phyloP scores from a whole-genome alignment of 2,329 filamentous ascomycete genomes.

The Byssochlamys sp. region DNA sequence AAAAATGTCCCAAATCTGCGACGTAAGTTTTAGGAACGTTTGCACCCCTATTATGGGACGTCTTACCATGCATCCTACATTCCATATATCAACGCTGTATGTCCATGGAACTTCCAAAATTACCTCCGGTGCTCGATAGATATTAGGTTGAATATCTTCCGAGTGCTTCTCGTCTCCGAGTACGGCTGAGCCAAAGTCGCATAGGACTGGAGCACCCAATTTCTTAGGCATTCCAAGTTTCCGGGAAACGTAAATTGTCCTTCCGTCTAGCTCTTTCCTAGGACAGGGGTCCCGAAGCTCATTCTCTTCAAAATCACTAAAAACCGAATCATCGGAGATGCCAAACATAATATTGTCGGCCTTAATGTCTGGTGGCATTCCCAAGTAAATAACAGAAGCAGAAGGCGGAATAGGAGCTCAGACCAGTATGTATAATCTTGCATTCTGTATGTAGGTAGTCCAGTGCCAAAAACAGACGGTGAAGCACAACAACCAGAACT shows the following conservation, averaged over 20 bases:
- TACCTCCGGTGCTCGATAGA: constrained; percentile 36
- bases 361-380: constrained; percentile 30
- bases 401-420: neutral
- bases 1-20: constrained; percentile 40
- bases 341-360: constrained; percentile 41
- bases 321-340: constrained; percentile 32
- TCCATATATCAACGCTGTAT: constrained; percentile 46
- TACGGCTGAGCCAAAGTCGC: constrained; percentile 36
- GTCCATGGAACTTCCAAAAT: constrained; percentile 40
- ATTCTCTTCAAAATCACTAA: constrained; percentile 30
- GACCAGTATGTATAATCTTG: constrained; percentile 39
- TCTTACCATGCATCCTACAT: constrained; percentile 40
- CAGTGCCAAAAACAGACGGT: constrained; percentile 33
- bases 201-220: constrained; percentile 28
- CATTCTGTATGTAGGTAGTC: constrained; percentile 41
- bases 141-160: constrained; percentile 21
- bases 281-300: constrained; percentile 32
- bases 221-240: constrained; percentile 20
- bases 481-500: constrained; percentile 28
- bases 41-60: no score
- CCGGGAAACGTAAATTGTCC: constrained; percentile 37
- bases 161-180: constrained; percentile 24
- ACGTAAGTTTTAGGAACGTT: neutral
- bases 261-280: constrained; percentile 33
- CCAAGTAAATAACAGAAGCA: constrained; percentile 3